These are phyloP conservation scores for Rhodofomes roseus DNA, from an alignment of 1,284 basidiomycete species.

Conservation along the genomic window DNA sequence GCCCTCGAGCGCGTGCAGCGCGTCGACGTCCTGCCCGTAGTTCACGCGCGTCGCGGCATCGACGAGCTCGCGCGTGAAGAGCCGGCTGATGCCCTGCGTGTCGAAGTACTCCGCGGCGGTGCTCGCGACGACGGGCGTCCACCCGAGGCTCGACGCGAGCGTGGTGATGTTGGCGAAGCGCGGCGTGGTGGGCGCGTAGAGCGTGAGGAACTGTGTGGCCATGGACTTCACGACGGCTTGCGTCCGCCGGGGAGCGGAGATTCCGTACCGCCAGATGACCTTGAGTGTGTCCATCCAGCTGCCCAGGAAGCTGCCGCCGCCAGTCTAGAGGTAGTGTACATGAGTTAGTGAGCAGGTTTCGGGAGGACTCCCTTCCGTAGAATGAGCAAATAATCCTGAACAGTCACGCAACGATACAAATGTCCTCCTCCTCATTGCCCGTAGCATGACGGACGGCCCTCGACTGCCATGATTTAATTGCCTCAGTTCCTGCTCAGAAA, in stretches of 20 bases:
- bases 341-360: not conserved
- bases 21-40: slow-evolving; percentile 77
- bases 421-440: too few relatives aligned
- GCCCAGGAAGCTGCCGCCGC: slow-evolving; percentile 33
- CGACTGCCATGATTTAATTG: too few relatives aligned
- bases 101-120: slow-evolving; percentile 62
- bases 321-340: slow-evolving; percentile 20
- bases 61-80: slow-evolving; percentile 75
- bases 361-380: too few relatives aligned
- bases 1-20: slow-evolving; percentile 82
- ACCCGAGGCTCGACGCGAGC: slow-evolving; percentile 53
- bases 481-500: too few relatives aligned
- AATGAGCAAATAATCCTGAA: too few relatives aligned
- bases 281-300: slow-evolving; percentile 76
- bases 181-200: slow-evolving; percentile 60
- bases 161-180: slow-evolving; percentile 63
- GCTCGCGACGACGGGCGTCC: slow-evolving; percentile 47
- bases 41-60: slow-evolving; percentile 87
- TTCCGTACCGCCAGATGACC: slow-evolving; percentile 80
- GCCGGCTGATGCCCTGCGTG: slow-evolving; percentile 49
- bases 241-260: slow-evolving; percentile 58
- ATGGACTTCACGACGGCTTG: slow-evolving; percentile 54
- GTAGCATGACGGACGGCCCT: too few relatives aligned
- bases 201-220: slow-evolving; percentile 47
- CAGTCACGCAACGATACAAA: too few relatives aligned